Conservation (phyloP, 2,329 filamentous ascomycete genomes). For the Fusarium sp. region DNA sequence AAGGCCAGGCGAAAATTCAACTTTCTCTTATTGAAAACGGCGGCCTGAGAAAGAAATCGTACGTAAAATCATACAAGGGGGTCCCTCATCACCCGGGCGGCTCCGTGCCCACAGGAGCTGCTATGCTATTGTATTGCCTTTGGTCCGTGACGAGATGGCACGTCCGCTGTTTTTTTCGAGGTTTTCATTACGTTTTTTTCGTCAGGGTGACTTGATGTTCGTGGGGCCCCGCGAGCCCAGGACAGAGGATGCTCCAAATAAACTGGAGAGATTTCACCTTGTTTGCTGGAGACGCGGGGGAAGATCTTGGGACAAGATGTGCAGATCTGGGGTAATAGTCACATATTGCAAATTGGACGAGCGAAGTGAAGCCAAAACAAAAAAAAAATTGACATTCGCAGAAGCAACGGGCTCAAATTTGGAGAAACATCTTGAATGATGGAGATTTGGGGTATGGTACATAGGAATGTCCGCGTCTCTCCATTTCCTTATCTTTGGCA, state of each 20-base stretch:
- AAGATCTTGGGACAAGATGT: constrained; percentile 14
- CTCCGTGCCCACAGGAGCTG: constrained; percentile 32
- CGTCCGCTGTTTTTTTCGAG: constrained; percentile 5
- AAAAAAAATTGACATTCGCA: constrained; percentile 23
- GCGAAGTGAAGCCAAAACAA: background rate
- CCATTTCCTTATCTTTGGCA: constrained; percentile 34
- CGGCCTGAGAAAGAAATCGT: background rate
- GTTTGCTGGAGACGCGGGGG: constrained; percentile 43
- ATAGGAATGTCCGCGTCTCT: background rate
- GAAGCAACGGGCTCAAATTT: constrained; percentile 25
- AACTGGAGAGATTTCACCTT: constrained; percentile 37
- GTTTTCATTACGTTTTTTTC: constrained; percentile 49
- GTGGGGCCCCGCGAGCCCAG: constrained; percentile 47
- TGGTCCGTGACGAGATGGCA: constrained; percentile 9
- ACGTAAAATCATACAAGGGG: constrained; percentile 6
- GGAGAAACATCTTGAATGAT: constrained; percentile 24
- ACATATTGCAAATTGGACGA: background rate
- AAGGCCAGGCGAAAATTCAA: background rate
- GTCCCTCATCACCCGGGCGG: constrained; percentile 15
- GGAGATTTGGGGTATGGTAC: constrained; percentile 26
- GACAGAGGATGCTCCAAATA: constrained; percentile 23
- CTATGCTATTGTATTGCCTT: background rate
- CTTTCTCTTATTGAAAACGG: background rate
- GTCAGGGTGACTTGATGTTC: constrained; percentile 26
- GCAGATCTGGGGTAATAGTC: constrained; percentile 25